Percentiles rank a stretch among this genome's conserved stretches.
Evolutionary conservation across 495 filamentous ascomycete genomes (phyloP).

Genomic region (Parathielavia appendiculata): DNA sequence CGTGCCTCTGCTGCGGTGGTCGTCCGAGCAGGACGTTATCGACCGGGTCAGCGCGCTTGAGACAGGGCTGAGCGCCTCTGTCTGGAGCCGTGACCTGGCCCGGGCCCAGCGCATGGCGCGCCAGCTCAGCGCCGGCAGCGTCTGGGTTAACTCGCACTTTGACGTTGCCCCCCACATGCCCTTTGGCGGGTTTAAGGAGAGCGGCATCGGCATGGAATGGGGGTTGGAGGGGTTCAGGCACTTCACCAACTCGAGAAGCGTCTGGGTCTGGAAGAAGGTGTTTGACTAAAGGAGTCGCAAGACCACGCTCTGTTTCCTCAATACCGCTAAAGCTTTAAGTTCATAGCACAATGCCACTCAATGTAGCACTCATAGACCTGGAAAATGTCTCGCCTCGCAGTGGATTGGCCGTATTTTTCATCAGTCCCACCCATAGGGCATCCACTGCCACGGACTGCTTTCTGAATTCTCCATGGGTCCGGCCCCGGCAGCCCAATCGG

Average conservation of each 20-base stretch:
- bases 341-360: too few species aligned
- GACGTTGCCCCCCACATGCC: constrained; percentile 37
- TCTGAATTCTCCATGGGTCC: too few species aligned
- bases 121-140: constrained; percentile 47
- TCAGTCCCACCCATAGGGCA: too few species aligned
- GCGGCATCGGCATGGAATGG: constrained; percentile 54
- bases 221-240: constrained; percentile 44
- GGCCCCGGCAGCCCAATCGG: too few species aligned
- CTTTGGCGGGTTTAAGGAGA: constrained; percentile 54
- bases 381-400: too few species aligned
- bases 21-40: constrained; percentile 50
- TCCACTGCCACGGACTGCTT: too few species aligned
- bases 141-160: constrained; percentile 53
- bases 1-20: constrained; percentile 51
- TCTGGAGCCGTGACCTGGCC: constrained; percentile 49
- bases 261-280: constrained; percentile 20
- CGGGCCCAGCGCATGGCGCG: constrained; percentile 44
- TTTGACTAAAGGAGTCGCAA: too few species aligned
- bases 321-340: too few species aligned
- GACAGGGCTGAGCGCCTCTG: constrained; percentile 48
- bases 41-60: constrained; percentile 48
- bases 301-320: too few species aligned
- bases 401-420: too few species aligned
- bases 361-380: too few species aligned
- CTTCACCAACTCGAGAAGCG: constrained; percentile 46